phyloP scores from a whole-genome alignment of 108 stramenopile species.

The Conticribra guillardii region DNA sequence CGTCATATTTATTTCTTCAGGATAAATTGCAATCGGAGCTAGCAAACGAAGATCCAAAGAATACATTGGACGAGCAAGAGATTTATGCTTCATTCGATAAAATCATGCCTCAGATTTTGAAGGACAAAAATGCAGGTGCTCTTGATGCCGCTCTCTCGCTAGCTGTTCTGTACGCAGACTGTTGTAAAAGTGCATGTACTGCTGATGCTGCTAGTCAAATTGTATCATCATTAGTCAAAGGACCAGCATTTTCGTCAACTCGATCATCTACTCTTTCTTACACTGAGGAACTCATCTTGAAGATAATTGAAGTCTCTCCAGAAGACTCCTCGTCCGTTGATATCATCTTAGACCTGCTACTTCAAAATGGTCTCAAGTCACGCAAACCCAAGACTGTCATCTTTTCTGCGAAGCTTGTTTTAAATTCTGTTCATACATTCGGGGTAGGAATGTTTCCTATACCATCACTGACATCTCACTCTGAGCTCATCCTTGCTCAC shows the following conservation, averaged over 20 bases:
- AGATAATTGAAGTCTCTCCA: conserved; percentile 78
- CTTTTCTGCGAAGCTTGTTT: conserved; percentile 56
- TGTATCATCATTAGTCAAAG: conserved; percentile 57
- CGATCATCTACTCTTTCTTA: conserved; percentile 62
- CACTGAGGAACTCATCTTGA: conserved; percentile 60
- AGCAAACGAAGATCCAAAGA: conserved; percentile 22
- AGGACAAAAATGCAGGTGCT: conserved; percentile 82
- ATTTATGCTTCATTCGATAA: conserved; percentile 53
- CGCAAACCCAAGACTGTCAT: conserved; percentile 82
- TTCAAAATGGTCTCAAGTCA: conserved; percentile 71
- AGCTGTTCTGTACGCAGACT: conserved; percentile 56
- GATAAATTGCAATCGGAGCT: conserved; percentile 31
- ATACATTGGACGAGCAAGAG: conserved; percentile 41
- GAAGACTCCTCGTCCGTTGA: conserved; percentile 57
- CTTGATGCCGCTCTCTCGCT: conserved; percentile 79
- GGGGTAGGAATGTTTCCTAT: conserved; percentile 72
- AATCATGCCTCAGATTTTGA: conserved; percentile 46
- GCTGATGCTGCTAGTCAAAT: conserved; percentile 60
- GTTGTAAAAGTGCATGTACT: conserved; percentile 55
- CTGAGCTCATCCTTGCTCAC: conserved; percentile 68
- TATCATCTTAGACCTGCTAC: conserved; percentile 57
- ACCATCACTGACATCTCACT: conserved; percentile 44
- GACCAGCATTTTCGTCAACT: conserved; percentile 75
- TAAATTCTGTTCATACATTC: conserved; percentile 64
- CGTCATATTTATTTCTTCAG: conserved; percentile 63